These are phyloP conservation scores for rapeseed (Brassica napus) DNA, from an alignment of 345 rosid species.

Conservation along the genomic window DNA sequence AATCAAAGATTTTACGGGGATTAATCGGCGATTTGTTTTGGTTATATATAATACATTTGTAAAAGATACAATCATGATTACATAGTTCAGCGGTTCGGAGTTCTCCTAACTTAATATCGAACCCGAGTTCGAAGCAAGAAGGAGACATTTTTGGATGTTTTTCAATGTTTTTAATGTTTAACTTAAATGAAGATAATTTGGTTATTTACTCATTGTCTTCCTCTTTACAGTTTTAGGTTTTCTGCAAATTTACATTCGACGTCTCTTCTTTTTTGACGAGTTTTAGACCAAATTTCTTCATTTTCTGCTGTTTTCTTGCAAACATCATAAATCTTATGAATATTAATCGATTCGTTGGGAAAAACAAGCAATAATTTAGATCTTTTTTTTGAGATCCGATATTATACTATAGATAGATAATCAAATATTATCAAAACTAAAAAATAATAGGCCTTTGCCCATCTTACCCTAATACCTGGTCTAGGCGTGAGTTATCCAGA, in stretches of 20 bases:
- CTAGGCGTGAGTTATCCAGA: slow-evolving; percentile 1
- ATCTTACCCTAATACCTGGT: neutral
- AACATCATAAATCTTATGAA: neutral
- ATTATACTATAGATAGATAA: too few relatives aligned
- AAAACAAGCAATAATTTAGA: neutral
- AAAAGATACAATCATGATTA: too few relatives aligned
- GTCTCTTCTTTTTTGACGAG: neutral
- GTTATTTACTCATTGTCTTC: neutral
- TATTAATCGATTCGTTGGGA: neutral
- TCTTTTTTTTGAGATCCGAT: too few relatives aligned
- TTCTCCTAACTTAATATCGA: neutral
- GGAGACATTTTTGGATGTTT: too few relatives aligned
- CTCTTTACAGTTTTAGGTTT: neutral
- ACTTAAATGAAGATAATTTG: neutral
- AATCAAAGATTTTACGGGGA: too few relatives aligned
- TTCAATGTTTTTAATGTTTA: too few relatives aligned
- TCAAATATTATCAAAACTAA: neutral
- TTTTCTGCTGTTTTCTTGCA: neutral
- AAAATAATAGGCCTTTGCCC: neutral
- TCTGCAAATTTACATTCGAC: neutral
- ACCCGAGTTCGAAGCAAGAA: too few relatives aligned
- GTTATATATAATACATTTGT: neutral
- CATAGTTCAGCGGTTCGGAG: neutral
- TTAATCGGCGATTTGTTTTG: too few relatives aligned
- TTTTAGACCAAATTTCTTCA: neutral